phyloP scores from a whole-genome alignment of 257 asterid genomes.

The Verbena officinalis region DNA sequence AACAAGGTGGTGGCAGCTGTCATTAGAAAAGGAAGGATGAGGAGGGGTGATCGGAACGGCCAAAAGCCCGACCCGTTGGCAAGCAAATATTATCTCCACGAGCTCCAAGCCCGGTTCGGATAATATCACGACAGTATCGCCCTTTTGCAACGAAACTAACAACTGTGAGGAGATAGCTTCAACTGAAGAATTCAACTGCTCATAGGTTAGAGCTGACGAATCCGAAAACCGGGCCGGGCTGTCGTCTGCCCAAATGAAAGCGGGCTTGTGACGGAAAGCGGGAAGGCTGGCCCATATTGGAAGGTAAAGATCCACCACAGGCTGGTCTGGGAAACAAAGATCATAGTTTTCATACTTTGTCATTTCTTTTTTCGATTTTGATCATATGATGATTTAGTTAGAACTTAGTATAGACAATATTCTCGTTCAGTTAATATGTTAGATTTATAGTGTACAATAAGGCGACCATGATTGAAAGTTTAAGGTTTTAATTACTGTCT shows the following conservation, averaged over 20 bases:
- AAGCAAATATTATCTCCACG: slow-evolving; percentile 62
- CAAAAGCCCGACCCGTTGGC: slow-evolving; percentile 73
- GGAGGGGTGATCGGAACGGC: slow-evolving; percentile 68
- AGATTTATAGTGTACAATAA: slow-evolving; percentile 28
- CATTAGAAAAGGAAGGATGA: slow-evolving; percentile 33
- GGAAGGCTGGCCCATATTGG: slow-evolving; percentile 66
- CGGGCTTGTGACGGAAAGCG: slow-evolving; percentile 61
- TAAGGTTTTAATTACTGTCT: background rate
- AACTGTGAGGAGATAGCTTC: slow-evolving; percentile 50
- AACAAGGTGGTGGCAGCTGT: slow-evolving; percentile 49
- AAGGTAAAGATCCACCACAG: slow-evolving; percentile 74
- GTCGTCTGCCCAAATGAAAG: slow-evolving; percentile 67
- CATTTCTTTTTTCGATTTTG: background rate
- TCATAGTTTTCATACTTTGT: slow-evolving; percentile 67
- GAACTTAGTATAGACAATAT: background rate
- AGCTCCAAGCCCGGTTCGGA: slow-evolving; percentile 70
- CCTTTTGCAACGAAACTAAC: slow-evolving; percentile 36
- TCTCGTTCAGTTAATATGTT: background rate
- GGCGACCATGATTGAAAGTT: slow-evolving; percentile 1
- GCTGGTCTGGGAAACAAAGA: slow-evolving; percentile 68
- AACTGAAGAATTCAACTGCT: slow-evolving; percentile 52
- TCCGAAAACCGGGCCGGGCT: slow-evolving; percentile 14
- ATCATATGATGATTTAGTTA: too few species aligned
- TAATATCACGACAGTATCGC: slow-evolving; percentile 57
- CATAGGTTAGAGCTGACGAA: slow-evolving; percentile 48